Evolutionary conservation across 208 protist species (phyloP).

Genomic region (Leishmania guyanensis): DNA sequence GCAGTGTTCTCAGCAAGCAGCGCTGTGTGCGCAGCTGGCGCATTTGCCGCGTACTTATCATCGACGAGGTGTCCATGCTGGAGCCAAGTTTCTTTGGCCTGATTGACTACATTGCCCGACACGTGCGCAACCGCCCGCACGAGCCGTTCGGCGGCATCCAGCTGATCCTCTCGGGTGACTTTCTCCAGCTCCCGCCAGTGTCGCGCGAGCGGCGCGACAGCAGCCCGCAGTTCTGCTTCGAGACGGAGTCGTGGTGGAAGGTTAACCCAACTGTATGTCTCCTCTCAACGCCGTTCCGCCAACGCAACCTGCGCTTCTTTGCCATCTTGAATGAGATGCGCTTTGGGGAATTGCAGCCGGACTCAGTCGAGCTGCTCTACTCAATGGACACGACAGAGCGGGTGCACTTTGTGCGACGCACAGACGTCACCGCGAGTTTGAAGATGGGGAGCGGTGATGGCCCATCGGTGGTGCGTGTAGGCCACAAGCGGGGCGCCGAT

Average conservation of each 20-base stretch:
- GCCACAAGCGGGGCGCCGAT: constrained; percentile 12
- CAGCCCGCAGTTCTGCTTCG: constrained; percentile 65
- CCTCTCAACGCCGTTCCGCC: constrained; percentile 70
- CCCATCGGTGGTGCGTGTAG: not conserved
- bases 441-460: constrained; percentile 2
- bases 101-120: constrained; percentile 75
- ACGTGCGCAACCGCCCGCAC: constrained; percentile 47
- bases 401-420: constrained; percentile 36
- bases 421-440: not conserved
- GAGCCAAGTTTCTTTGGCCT: constrained; percentile 76
- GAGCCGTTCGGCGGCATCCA: constrained; percentile 93
- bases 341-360: constrained; percentile 43
- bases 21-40: constrained; percentile 55
- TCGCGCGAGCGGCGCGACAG: constrained; percentile 19
- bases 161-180: constrained; percentile 92
- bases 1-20: constrained; percentile 26
- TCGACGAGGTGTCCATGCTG: constrained; percentile 95
- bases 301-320: constrained; percentile 68
- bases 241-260: constrained; percentile 60
- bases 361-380: constrained; percentile 43
- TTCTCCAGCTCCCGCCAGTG: constrained; percentile 91
- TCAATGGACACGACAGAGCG: constrained; percentile 41
- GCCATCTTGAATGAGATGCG: constrained; percentile 79
- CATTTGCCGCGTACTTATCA: constrained; percentile 69
- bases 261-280: constrained; percentile 67